A percentile compares a stretch with the other conserved stretches of the same genome.
These are phyloP conservation scores for Amauroascus niger DNA, from an alignment of 2,329 filamentous ascomycete species.

Conservation along the genomic window DNA sequence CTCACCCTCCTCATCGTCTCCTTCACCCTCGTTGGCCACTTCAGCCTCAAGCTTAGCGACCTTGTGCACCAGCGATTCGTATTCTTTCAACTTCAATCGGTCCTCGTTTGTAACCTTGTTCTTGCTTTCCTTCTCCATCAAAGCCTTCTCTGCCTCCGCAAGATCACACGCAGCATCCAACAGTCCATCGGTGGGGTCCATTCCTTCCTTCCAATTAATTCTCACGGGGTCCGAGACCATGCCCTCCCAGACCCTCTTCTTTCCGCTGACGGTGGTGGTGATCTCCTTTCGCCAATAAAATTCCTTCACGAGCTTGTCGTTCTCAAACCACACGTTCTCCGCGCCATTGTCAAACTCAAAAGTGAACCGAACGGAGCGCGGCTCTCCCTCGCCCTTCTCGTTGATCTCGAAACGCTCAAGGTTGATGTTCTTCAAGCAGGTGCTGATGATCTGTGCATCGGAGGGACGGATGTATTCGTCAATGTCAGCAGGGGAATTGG, in stretches of 20 bases:
- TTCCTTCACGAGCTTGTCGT: constrained; percentile 73
- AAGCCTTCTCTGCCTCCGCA: constrained; percentile 52
- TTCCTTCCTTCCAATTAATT: constrained; percentile 77
- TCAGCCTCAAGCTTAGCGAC: constrained; percentile 33
- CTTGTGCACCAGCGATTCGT: constrained; percentile 46
- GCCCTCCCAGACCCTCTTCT: constrained; percentile 55
- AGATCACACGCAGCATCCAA: constrained; percentile 63
- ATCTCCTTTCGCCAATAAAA: constrained; percentile 67
- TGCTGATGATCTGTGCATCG: constrained; percentile 60
- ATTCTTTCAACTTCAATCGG: constrained; percentile 44
- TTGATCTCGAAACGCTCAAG: constrained; percentile 72
- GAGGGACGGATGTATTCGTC: constrained; percentile 78
- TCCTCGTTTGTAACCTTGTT: constrained; percentile 37
- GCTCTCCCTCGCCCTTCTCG: constrained; percentile 55
- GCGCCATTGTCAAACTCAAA: constrained; percentile 57
- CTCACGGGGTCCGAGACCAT: constrained; percentile 81
- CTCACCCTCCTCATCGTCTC: constrained; percentile 31
- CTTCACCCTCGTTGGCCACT: constrained; percentile 27
- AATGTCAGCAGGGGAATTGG: constrained; percentile 74
- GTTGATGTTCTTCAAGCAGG: constrained; percentile 56
- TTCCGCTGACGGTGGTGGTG: constrained; percentile 35
- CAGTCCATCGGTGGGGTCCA: constrained; percentile 74
- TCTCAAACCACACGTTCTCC: constrained; percentile 72
- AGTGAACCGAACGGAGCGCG: constrained; percentile 65
- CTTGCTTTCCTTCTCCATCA: constrained; percentile 29